phyloP scores from a whole-genome alignment of 1,139 yeast genomes.

The Geotrichum phurueaensis region DNA sequence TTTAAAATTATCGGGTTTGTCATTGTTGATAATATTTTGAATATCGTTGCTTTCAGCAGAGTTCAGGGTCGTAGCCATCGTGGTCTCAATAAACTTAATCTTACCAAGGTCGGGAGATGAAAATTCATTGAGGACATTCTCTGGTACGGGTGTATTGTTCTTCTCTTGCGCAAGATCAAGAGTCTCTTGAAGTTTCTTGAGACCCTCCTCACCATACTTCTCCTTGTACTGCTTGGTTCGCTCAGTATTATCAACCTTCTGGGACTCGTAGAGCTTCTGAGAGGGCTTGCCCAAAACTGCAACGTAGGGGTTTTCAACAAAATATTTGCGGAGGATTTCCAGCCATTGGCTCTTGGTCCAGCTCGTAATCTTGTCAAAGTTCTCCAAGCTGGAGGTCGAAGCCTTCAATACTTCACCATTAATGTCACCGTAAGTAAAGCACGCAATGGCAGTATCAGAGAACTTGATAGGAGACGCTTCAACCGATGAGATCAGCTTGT shows the following conservation, averaged over 20 bases:
- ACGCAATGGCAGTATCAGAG: conserved; percentile 63
- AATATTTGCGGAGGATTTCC: conserved; percentile 45
- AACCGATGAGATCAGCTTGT: conserved; percentile 56
- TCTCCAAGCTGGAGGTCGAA: conserved; percentile 52
- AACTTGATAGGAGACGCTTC: conserved; percentile 63
- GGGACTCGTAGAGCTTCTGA: conserved; percentile 47
- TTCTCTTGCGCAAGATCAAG: conserved; percentile 57
- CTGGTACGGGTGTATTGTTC: conserved; percentile 75
- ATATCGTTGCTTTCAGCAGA: conserved; percentile 29
- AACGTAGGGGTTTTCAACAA: conserved; percentile 63
- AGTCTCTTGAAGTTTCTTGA: conserved; percentile 44
- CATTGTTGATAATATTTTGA: conserved; percentile 31
- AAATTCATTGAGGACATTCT: conserved; percentile 52
- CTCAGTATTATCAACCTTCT: conserved; percentile 49
- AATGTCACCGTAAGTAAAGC: conserved; percentile 69
- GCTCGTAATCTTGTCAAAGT: conserved; percentile 49
- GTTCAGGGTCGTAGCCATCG: conserved; percentile 50
- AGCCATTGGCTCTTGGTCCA: conserved; percentile 75
- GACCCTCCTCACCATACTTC: conserved; percentile 56
- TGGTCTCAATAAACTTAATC: conserved; percentile 66
- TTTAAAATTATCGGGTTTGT: conserved; percentile 50
- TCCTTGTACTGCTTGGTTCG: conserved; percentile 46
- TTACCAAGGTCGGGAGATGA: conserved; percentile 69
- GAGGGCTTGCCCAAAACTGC: conserved; percentile 77
- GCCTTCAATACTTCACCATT: conserved; percentile 53